Conservation (phyloP, 768 basidiomycete species). For the Tylopilus rubrobrunneus region DNA sequence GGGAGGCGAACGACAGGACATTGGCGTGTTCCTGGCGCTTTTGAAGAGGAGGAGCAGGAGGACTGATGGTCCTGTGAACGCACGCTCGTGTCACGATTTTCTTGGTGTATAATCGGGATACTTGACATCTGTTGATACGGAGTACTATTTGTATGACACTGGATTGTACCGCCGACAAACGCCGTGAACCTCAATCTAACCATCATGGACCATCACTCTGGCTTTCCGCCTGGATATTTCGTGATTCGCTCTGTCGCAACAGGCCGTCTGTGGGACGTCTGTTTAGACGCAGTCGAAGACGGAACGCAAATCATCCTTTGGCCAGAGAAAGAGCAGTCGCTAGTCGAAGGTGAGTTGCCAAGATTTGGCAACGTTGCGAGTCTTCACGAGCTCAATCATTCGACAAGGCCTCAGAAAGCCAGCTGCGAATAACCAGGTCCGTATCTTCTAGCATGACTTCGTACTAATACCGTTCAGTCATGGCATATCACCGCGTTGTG, state of each 20-base stretch:
- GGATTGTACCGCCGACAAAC: not conserved
- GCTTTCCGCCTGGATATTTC: constrained; percentile 40
- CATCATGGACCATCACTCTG: constrained; percentile 23
- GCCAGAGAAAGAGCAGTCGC: constrained; percentile 68
- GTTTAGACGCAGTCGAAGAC: constrained; percentile 31
- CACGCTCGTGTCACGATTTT: not conserved
- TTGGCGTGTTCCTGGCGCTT: constrained; percentile 27
- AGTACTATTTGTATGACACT: not conserved
- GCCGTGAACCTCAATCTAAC: not conserved
- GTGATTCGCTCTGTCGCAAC: constrained; percentile 36
- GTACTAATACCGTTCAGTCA: not conserved
- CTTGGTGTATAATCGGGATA: too few species aligned
- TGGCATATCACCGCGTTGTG: not conserved
- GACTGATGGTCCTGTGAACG: constrained; percentile 1
- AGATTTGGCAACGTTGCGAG: not conserved
- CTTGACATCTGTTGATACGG: too few species aligned
- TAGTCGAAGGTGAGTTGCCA: constrained; percentile 64
- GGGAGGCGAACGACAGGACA: constrained; percentile 8
- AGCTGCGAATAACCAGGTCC: constrained; percentile 70
- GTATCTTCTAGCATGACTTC: constrained; percentile 3
- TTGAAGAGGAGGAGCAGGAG: constrained; percentile 21
- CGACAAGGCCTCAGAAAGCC: constrained; percentile 60
- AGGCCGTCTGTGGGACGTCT: constrained; percentile 35
- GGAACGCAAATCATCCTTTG: constrained; percentile 54
- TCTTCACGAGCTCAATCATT: constrained; percentile 11